Evolutionary conservation across 768 basidiomycete species (phyloP).

Genomic region (Tephrocybe sp.): DNA sequence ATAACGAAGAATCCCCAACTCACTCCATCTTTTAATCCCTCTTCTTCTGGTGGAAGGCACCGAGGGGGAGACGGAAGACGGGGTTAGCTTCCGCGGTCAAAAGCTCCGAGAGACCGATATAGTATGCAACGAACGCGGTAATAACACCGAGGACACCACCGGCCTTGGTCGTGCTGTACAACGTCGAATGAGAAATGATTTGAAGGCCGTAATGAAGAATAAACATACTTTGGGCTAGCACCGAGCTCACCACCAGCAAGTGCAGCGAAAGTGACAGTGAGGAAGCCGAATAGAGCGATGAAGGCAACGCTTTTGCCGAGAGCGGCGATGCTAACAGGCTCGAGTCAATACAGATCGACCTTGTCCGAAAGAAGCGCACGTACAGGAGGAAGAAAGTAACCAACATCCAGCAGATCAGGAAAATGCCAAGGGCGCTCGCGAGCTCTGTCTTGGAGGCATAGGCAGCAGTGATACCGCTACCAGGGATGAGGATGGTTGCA

Average conservation of each 20-base stretch:
- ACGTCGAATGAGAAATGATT: neutral
- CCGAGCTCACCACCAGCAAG: slow-evolving; percentile 40
- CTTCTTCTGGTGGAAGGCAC: slow-evolving; percentile 29
- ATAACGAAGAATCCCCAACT: too few species aligned
- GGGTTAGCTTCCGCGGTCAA: slow-evolving; percentile 39
- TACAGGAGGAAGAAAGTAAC: slow-evolving; percentile 70
- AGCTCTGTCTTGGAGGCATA: slow-evolving; percentile 44
- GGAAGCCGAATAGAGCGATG: slow-evolving; percentile 34
- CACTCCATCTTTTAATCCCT: too few species aligned
- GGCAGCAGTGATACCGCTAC: slow-evolving; percentile 56
- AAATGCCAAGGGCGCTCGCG: slow-evolving; percentile 63
- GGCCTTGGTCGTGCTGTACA: slow-evolving; percentile 32
- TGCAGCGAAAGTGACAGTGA: slow-evolving; percentile 39
- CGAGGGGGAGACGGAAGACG: slow-evolving; percentile 39
- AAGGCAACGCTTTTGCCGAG: slow-evolving; percentile 39
- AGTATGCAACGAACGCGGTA: slow-evolving; percentile 47
- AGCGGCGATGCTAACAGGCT: slow-evolving; percentile 30
- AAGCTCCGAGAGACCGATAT: slow-evolving; percentile 44
- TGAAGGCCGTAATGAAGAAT: neutral
- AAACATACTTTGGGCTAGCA: slow-evolving; percentile 25
- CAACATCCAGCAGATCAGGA: slow-evolving; percentile 70
- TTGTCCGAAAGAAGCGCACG: slow-evolving; percentile 19
- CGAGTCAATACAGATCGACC: neutral
- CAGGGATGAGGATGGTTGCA: slow-evolving; percentile 68
- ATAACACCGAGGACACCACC: slow-evolving; percentile 45